Base-by-base conservation (phyloP, 2,329 filamentous ascomycete species). In the Bipolaris zeicola region DNA sequence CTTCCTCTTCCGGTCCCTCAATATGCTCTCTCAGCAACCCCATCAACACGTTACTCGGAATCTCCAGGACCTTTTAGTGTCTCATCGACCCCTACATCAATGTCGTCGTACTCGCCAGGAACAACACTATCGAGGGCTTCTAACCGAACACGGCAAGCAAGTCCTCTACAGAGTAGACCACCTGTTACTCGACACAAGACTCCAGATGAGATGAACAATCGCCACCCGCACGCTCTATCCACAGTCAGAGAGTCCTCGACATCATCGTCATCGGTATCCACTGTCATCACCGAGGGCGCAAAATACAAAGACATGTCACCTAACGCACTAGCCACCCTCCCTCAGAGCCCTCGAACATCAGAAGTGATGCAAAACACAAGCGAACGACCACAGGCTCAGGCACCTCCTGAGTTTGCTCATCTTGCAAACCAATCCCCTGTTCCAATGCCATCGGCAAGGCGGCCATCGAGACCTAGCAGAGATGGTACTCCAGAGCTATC, bases 61-160 rank as follows among this genome's bases (percentile, higher is more conserved):
- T 92, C 90, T 1, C 86, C 88, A 10, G 85, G 88, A 2, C 78
- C 86, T 5, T 92, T 91, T 74, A 92, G 89, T 69, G 83, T 89
- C 60, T 89, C 90, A 57, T 92, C 89, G 0, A 92, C 90, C 3
- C 90, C 90, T 6, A 92, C 89, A 4, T 92, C 90, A 8, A 87
- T 90, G 61, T 89, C 87, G 6, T 92, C 90, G 1, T 88, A 89
- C 65, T 92, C 89, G 14, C 88, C 90, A 3, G 83, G 85, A 3
- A 74, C 88, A 4, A 76, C 85, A 72, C 59, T 80, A 70, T 63
- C 81, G 74, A 76, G 71, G 54, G 58, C 54, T 24, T 76, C 78
- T 47, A 73, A 79, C n/a, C 81, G 82, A 64, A 69, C 74, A 55
- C 81, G 81, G 64, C 84, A 86, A 71, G 77, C 76, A 52, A 88